These are phyloP conservation scores for Paecilomyces sp. DNA, from an alignment of 2,329 filamentous ascomycete genomes.

Conservation along the genomic window DNA sequence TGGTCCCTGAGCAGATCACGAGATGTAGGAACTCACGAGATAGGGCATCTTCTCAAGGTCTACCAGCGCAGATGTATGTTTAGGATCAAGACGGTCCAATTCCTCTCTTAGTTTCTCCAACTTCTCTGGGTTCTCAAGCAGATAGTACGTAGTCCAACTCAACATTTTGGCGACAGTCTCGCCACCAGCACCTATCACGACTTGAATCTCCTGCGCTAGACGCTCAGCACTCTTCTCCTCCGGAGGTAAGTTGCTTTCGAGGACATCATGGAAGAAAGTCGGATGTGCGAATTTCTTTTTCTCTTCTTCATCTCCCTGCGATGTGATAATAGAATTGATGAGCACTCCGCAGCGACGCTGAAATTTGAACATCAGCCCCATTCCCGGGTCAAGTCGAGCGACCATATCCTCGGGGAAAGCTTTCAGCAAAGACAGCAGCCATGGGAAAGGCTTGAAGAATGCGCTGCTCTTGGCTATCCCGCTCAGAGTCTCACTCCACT, in stretches of 20 bases:
- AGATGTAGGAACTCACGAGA: constrained; percentile 11
- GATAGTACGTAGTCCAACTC: constrained; percentile 12
- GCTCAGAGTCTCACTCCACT: constrained; percentile 21
- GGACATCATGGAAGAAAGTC: constrained; percentile 25
- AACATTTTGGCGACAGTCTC: constrained; percentile 26
- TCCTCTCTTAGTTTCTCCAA: constrained; percentile 13
- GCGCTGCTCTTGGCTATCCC: constrained; percentile 14
- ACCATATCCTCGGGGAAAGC: constrained; percentile 12
- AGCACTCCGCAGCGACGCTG: constrained; percentile 9
- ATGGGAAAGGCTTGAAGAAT: constrained; percentile 12
- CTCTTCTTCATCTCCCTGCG: constrained; percentile 1
- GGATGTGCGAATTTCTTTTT: constrained; percentile 1
- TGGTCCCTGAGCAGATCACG: neutral
- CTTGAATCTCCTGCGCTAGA: constrained; percentile 22
- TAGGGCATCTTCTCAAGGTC: constrained; percentile 22
- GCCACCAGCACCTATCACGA: constrained; percentile 22
- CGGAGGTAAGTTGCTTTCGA: constrained; percentile 16
- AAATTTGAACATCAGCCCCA: constrained; percentile 12
- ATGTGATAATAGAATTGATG: constrained; percentile 8
- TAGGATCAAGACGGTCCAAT: constrained; percentile 6
- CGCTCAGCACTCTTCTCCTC: constrained; percentile 28
- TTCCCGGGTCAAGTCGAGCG: constrained; percentile 4
- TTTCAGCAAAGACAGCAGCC: constrained; percentile 13
- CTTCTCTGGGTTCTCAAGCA: constrained; percentile 11
- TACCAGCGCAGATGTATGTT: constrained; percentile 10